Conservation (phyloP, 305 asterid species). For the Fraxinus latifolia region DNA sequence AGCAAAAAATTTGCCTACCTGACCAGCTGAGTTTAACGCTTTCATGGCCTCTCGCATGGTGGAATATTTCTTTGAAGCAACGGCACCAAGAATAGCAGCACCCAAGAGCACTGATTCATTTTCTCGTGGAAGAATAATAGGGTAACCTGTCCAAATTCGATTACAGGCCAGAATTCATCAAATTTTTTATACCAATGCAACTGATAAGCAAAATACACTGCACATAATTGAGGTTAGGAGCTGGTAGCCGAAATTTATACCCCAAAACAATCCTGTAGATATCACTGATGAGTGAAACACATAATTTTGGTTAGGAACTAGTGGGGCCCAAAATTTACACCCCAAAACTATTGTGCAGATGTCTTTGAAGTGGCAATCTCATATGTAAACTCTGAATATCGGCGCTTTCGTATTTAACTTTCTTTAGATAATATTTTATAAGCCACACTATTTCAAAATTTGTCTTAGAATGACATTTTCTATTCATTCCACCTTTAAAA, state of each 20-base stretch:
- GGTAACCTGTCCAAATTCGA: conserved; percentile 53
- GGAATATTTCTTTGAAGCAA: conserved; percentile 78
- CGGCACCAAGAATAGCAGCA: conserved; percentile 97
- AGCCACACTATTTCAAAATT: not conserved
- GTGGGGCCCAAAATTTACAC: not conserved
- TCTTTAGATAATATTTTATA: not conserved
- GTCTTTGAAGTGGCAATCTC: not conserved
- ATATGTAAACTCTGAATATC: not conserved
- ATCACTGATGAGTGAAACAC: not conserved
- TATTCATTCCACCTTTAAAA: not conserved
- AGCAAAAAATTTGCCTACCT: conserved; percentile 43
- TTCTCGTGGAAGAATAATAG: conserved; percentile 86
- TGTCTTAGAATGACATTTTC: not conserved
- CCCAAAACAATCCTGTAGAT: not conserved
- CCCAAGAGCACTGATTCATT: conserved; percentile 91
- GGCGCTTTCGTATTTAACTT: not conserved
- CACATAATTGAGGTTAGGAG: not conserved
- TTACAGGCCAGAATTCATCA: conserved; percentile 12
- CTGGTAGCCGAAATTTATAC: not conserved
- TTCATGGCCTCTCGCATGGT: conserved; percentile 78
- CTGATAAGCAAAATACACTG: not conserved
- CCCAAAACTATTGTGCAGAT: not conserved
- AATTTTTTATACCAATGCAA: not conserved
- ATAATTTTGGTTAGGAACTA: not conserved
- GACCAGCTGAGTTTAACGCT: conserved; percentile 86